Conservation (phyloP, 2,329 filamentous ascomycete species). For the Hypoxylon sp. region DNA sequence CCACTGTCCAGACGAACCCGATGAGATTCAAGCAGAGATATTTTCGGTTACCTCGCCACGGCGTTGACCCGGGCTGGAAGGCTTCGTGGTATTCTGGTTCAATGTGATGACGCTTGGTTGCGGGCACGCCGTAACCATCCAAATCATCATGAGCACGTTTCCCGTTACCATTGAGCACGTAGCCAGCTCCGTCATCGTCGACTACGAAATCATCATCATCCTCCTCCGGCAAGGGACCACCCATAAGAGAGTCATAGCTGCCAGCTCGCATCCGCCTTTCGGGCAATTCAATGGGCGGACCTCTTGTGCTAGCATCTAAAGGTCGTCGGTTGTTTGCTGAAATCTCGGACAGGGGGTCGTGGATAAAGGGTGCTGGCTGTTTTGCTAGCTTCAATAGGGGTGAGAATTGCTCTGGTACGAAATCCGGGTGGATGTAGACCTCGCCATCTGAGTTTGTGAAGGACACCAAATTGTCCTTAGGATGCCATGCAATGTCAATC, state of each 20-base stretch:
- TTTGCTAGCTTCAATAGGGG: conserved; percentile 63
- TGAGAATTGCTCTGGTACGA: conserved; percentile 66
- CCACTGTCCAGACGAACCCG: conserved; percentile 95
- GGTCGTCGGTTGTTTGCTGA: conserved; percentile 70
- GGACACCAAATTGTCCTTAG: conserved; percentile 84
- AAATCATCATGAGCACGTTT: conserved; percentile 62
- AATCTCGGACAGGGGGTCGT: conserved; percentile 77
- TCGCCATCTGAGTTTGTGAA: conserved; percentile 95
- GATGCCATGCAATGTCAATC: conserved; percentile 89
- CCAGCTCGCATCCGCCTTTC: conserved; percentile 55
- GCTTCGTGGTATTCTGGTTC: conserved; percentile 78
- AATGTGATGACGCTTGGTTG: conserved; percentile 60
- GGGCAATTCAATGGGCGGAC: conserved; percentile 49
- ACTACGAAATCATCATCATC: conserved; percentile 87
- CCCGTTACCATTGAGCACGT: conserved; percentile 65
- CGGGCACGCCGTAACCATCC: conserved; percentile 57
- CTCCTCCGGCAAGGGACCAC: conserved; percentile 62
- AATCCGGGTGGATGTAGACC: conserved; percentile 85
- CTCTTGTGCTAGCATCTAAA: conserved; percentile 63
- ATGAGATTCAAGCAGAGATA: conserved; percentile 94
- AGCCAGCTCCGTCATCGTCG: conserved; percentile 95
- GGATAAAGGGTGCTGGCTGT: conserved; percentile 86
- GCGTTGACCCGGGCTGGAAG: conserved; percentile 94
- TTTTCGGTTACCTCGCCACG: conserved; percentile 92
- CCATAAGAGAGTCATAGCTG: conserved; percentile 84